A percentile compares a stretch with the other conserved stretches of the same genome.
Conservation (phyloP, 306 rosid genomes). For the Dryas octopetala region DNA sequence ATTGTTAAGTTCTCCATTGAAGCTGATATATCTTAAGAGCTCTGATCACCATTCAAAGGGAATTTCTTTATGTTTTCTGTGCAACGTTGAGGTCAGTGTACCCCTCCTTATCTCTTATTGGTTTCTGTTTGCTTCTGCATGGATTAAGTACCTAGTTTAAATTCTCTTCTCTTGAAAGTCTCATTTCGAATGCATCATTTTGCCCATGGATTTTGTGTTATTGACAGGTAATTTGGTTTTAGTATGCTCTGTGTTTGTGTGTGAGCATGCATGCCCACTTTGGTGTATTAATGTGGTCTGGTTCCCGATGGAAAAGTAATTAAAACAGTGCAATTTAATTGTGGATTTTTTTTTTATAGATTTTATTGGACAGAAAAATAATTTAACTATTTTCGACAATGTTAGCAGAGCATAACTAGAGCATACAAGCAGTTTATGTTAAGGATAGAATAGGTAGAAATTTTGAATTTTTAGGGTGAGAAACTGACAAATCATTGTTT, state of each 20-base stretch:
- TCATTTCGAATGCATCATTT: not conserved
- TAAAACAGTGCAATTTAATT: not conserved
- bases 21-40: constrained; percentile 58
- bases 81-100: constrained; percentile 64
- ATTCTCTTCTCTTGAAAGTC: not conserved
- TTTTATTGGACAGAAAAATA: too few relatives aligned
- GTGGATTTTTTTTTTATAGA: not conserved
- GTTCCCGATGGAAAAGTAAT: not conserved
- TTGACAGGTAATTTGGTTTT: not conserved
- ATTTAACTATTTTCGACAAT: too few relatives aligned
- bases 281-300: not conserved
- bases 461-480: not conserved
- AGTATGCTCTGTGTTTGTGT: not conserved
- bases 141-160: not conserved
- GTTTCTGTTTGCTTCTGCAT: not conserved
- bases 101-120: not conserved
- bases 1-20: constrained; percentile 55
- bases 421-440: not conserved
- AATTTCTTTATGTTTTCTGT: constrained; percentile 50
- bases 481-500: not conserved
- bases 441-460: not conserved
- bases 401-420: not conserved
- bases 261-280: not conserved
- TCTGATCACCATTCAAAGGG: constrained; percentile 51
- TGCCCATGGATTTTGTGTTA: not conserved